Conservation (phyloP, 2,329 filamentous ascomycete species). For the Colletotrichum shisoi region DNA sequence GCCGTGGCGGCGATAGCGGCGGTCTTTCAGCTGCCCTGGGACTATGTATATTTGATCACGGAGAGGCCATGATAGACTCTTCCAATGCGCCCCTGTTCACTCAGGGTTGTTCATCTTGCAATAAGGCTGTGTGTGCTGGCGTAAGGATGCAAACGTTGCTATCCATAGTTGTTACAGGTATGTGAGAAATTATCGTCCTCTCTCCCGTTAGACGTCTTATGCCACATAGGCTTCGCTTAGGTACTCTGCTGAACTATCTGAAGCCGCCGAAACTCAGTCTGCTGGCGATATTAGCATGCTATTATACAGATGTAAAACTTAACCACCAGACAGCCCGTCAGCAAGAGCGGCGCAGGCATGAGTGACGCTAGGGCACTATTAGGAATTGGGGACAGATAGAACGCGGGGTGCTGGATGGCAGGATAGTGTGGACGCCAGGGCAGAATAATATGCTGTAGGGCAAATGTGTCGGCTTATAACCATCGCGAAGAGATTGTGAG, state of each 20-base stretch:
- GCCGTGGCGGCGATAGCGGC: not conserved
- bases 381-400: not conserved
- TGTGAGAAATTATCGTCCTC: not conserved
- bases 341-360: not conserved
- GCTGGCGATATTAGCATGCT: not conserved
- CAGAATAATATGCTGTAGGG: not conserved
- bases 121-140: not conserved
- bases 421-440: not conserved
- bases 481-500: not conserved
- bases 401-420: not conserved
- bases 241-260: not conserved
- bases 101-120: not conserved
- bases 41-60: not conserved
- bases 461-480: not conserved
- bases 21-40: not conserved
- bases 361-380: not conserved
- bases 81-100: too few relatives aligned
- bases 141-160: not conserved
- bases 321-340: not conserved
- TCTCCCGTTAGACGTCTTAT: not conserved
- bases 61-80: not conserved
- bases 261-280: not conserved
- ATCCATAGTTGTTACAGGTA: not conserved
- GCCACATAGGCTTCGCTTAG: not conserved
- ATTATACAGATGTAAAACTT: not conserved